Conservation (phyloP, 2,329 filamentous ascomycete genomes). For the Alternaria arborescens region DNA sequence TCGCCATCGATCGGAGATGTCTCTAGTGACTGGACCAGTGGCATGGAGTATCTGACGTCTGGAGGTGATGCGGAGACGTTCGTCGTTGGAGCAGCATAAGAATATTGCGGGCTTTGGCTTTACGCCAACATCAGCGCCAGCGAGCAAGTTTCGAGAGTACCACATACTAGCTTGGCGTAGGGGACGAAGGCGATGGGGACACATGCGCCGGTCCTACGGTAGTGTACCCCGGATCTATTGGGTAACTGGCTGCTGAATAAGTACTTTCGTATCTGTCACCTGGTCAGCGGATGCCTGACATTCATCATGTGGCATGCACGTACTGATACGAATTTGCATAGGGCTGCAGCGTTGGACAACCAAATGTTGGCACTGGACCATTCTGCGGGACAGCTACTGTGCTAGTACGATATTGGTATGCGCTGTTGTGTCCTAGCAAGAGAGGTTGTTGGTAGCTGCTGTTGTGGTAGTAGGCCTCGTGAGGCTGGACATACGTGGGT, state of each 20-base stretch:
- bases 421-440: not conserved
- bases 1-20: conserved; percentile 5
- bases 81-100: not conserved
- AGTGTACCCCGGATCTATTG: not conserved
- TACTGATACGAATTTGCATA: not conserved
- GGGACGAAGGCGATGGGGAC: not conserved
- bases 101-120: not conserved
- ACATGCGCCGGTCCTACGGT: not conserved
- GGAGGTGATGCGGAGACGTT: not conserved
- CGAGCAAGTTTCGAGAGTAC: not conserved
- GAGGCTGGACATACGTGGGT: not conserved
- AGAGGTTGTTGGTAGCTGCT: not conserved
- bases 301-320: not conserved
- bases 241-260: not conserved
- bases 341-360: not conserved
- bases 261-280: not conserved
- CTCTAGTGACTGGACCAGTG: not conserved
- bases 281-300: not conserved
- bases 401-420: not conserved
- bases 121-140: not conserved
- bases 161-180: not conserved
- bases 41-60: not conserved
- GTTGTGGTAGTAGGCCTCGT: not conserved
- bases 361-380: not conserved
- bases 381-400: not conserved